Evolutionary conservation across 352 stramenopile species (phyloP), one percentile per base, ranked within the genome.

Genomic region (Nothophytophthora sp.): DNA sequence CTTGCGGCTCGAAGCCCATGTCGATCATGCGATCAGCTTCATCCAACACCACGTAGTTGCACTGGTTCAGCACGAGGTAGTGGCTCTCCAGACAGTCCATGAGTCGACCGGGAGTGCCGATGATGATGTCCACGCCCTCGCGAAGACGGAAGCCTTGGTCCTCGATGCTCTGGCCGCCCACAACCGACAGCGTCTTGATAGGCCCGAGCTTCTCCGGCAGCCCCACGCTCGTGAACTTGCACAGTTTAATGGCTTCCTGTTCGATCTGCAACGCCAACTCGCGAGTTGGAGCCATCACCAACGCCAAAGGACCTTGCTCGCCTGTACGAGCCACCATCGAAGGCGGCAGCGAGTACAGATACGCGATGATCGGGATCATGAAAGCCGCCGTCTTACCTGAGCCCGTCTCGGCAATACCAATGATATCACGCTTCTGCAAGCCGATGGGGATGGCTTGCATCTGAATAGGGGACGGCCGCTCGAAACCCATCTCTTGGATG

Each of bases 311-410:
- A 16, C 97, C 97, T 63, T 99, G 85, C 30, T 99, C 96, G 0
- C 81, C 77, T 15, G 95, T 93, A 2, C 81, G 83, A 5, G 84
- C 72, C 19, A 98, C 82, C 59, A 91, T 93, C 12, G 81, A 63
- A 8, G 81, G 25, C 0, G 95, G 95, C 22, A 98, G 80, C 28
- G 71, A 87, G 35, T 99, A 84, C 25, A 99, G 80, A 66, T 99
- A 98, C 46, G 96, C 79, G 50, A 98, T 96, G 41, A 99, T 91
- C 3, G 97, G 97, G 42, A 99, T 96, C 57, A 98, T 77, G 66
- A 99, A 99, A 3, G 97, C 97, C 12, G 90, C 95, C 11, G 98
- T 99, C 72, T 99, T 99, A 62, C 98, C 98, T 15, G 87, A 98
- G 22, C 98, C 98, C 1, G 98, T 99, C 65, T 99, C 96, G 10